phyloP scores from a whole-genome alignment of 345 rosid genomes.

The Theobroma cacao region DNA sequence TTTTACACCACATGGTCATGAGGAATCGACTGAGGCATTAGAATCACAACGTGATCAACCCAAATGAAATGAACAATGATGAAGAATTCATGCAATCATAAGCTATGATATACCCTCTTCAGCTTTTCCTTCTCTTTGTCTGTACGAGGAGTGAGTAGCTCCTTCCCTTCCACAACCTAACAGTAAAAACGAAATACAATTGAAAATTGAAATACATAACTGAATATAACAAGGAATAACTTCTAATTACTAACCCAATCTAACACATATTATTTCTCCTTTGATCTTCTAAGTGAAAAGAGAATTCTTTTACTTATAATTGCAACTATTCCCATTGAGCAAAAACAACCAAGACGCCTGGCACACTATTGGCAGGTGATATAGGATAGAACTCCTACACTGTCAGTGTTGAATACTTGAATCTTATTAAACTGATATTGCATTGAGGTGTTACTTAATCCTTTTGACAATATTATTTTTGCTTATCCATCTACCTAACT shows the following conservation, averaged over 20 bases:
- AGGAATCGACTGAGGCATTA: no score
- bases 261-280: not conserved
- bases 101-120: conserved; percentile 44
- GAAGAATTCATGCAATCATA: not conserved
- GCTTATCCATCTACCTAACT: not conserved
- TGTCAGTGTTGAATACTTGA: not conserved
- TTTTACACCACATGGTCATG: no score
- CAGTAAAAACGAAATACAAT: not conserved
- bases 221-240: not conserved
- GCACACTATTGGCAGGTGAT: not conserved
- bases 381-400: not conserved
- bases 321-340: not conserved
- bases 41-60: not conserved
- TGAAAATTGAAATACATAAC: not conserved
- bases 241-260: not conserved
- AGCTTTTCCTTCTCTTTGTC: conserved; percentile 79
- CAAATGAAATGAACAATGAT: not conserved
- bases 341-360: not conserved
- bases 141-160: conserved; percentile 71
- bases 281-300: not conserved
- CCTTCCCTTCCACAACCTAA: conserved; percentile 78
- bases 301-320: not conserved
- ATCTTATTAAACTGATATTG: not conserved
- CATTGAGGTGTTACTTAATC: not conserved
- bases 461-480: not conserved